Conservation (phyloP, 179 eudicot species). For the Carnegiea gigantea region DNA sequence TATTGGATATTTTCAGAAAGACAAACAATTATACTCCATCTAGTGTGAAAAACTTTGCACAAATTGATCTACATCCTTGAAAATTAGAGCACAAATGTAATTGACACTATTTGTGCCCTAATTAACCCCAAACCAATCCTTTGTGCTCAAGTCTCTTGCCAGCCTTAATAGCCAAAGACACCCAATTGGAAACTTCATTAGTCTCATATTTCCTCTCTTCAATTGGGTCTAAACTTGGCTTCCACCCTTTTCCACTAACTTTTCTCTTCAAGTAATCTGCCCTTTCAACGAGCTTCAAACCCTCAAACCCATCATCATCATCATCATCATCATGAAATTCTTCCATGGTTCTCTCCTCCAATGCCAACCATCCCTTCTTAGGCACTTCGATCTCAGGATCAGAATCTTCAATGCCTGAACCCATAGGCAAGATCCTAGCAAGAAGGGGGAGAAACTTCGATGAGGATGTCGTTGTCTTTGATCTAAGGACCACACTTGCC, state of each 20-base stretch:
- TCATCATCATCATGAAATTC: neutral
- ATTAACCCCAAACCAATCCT: slow-evolving; percentile 43
- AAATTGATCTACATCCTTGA: no score
- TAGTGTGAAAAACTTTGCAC: no score
- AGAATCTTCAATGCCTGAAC: slow-evolving; percentile 6
- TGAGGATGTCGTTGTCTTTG: slow-evolving; percentile 34
- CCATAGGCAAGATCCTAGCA: slow-evolving; percentile 42
- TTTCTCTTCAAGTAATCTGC: slow-evolving; percentile 57
- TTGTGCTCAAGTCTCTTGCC: slow-evolving; percentile 34
- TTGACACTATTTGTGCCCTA: neutral
- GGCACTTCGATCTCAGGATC: neutral
- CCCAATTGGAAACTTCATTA: slow-evolving; percentile 50
- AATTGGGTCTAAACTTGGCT: slow-evolving; percentile 85
- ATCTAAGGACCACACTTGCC: slow-evolving; percentile 38
- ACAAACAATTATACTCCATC: no score
- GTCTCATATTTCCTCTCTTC: slow-evolving; percentile 52
- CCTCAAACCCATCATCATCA: slow-evolving; percentile 17
- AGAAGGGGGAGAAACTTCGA: slow-evolving; percentile 54
- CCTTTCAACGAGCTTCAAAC: slow-evolving; percentile 32
- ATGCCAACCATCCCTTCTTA: slow-evolving; percentile 17
- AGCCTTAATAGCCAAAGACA: slow-evolving; percentile 36
- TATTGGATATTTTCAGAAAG: no score
- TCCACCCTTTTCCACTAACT: slow-evolving; percentile 70
- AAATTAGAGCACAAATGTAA: no score
- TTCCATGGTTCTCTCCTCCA: slow-evolving; percentile 9